Evolutionary conservation across 306 rosid genomes (phyloP).

Genomic region (Castanopsis chinensis): DNA sequence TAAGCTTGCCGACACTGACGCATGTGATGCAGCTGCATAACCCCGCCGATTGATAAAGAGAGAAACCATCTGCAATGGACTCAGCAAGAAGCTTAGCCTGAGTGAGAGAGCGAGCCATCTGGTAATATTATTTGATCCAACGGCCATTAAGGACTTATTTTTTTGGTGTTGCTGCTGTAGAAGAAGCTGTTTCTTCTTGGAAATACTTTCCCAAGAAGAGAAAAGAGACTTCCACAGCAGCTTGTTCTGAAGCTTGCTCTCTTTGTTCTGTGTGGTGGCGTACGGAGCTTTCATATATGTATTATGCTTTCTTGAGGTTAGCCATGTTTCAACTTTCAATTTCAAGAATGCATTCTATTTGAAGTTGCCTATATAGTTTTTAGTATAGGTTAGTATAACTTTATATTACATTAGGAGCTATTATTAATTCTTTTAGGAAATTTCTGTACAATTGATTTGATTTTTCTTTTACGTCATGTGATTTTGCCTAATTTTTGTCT

Average conservation of each 20-base stretch:
- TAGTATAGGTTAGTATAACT: no score
- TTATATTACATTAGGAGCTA: no score
- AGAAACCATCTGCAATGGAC: not conserved
- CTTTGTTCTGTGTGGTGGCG: not conserved
- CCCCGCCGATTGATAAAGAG: conserved; percentile 27
- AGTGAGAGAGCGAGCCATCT: conserved; percentile 24
- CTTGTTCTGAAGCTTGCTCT: not conserved
- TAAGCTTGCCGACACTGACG: conserved; percentile 22
- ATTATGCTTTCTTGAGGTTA: no score
- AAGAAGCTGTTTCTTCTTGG: conserved; percentile 18
- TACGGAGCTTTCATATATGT: no score
- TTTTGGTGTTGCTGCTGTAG: conserved; percentile 6
- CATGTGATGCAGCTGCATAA: conserved; percentile 30
- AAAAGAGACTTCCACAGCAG: conserved; percentile 13
- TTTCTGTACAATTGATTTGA: no score
- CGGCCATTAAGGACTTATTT: no score
- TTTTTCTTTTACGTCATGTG: no score
- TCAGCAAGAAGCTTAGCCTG: conserved; percentile 9
- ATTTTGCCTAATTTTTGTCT: no score
- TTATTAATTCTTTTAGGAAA: no score
- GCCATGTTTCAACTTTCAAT: no score
- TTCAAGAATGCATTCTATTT: no score
- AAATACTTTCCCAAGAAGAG: not conserved
- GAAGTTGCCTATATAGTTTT: no score
- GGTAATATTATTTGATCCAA: not conserved